These are phyloP conservation scores for Gomphus bonarii DNA, from an alignment of 1,284 basidiomycete genomes.

Conservation along the genomic window DNA sequence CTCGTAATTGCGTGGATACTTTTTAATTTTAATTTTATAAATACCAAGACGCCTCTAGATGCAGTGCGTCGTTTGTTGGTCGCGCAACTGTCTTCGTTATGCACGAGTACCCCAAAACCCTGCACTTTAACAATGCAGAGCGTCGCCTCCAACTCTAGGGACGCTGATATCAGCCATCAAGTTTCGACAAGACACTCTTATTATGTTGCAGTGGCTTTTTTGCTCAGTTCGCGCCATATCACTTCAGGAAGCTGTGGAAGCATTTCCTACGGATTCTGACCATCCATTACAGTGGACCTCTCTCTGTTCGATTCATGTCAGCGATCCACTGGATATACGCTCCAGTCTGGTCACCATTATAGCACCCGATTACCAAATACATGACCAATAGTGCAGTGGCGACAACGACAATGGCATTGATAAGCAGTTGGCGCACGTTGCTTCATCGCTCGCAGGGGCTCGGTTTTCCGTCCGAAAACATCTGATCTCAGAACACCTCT, in stretches of 20 bases:
- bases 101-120: not conserved
- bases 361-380: not conserved
- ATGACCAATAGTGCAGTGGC: not conserved
- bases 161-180: not conserved
- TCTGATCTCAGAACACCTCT: not conserved
- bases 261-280: not conserved
- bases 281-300: not conserved
- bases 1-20: not conserved
- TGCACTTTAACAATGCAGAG: not conserved
- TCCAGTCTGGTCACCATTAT: not conserved
- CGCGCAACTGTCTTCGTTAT: not conserved
- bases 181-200: not conserved
- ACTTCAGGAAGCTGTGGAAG: not conserved
- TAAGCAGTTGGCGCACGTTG: not conserved
- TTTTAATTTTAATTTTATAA: not conserved
- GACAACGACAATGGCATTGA: not conserved
- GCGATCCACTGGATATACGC: not conserved
- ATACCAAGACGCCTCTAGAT: not conserved
- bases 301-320: not conserved
- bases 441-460: not conserved
- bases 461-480: not conserved
- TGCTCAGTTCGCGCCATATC: not conserved
- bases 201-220: not conserved
- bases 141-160: not conserved
- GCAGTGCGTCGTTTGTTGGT: not conserved